Base-by-base conservation (phyloP, 2,329 filamentous ascomycete species). In the Amylocarpus encephaloides region DNA sequence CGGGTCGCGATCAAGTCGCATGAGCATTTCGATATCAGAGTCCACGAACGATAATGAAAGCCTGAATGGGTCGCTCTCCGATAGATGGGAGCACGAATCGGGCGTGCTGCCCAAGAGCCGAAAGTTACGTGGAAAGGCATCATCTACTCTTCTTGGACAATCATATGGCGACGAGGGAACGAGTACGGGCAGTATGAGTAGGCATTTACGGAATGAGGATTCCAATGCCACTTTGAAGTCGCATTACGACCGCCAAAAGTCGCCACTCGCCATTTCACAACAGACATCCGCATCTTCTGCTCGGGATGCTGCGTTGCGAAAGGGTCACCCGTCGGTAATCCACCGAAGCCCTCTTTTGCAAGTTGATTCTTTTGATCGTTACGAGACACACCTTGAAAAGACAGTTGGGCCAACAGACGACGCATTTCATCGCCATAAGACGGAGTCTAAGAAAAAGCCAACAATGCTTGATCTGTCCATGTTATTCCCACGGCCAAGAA, bases 171-270 rank as follows among this genome's bases (percentile, higher is more conserved):
- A 68, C n/a, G 67, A 69, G 30, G 59, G 63, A 6, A 68, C 66
- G n/a, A 48, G 60, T 42, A 45, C 52, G 15, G 34, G 15, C 3
- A 47, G 66, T 53, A 48, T 67, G 19, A 66, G 66, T 60, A 44
- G 50, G 11, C 50, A 55, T 9, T 39, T 71, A 41, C 62, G 61
- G 44, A 55, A 60, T 36, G 64, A 70, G 43, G 66, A 68, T 26
- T 75, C 73, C 9, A 68, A 70, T 9, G 71, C 72, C 1, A 71
- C 72, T 3, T 58, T 75, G 10, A 70, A 67, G 53, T 74, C 73
- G 39, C 70, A 71, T 51, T 75, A 74, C 53, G 72, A 70, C 54
- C 65, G 70, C 16, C 67, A 70, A 44, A 70, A 68, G 47, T 67
- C 67, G 4, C 66, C 68, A 15, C 62, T 69, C 12, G 57, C 64